Percentiles rank a stretch among this genome's conserved stretches.
Evolutionary conservation across 352 stramenopile genomes (phyloP).

Genomic region (Pythium aristosporum): DNA sequence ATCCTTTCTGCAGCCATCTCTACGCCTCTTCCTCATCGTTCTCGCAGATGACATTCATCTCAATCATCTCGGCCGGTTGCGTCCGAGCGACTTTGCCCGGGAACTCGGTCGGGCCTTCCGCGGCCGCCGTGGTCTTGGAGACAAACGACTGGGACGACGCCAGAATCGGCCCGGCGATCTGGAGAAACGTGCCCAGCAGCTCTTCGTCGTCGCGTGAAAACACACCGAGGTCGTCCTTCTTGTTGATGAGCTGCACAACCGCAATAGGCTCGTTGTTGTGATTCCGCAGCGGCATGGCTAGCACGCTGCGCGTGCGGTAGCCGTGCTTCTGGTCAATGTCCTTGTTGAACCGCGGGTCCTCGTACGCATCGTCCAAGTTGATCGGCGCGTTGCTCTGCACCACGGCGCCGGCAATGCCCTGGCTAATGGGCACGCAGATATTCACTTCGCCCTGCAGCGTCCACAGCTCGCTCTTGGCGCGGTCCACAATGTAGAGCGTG

Average conservation of each 20-base stretch:
- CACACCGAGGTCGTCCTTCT: constrained; percentile 59
- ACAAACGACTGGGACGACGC: constrained; percentile 82
- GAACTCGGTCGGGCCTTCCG: constrained; percentile 57
- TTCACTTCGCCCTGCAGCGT: constrained; percentile 88
- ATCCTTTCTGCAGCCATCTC: not conserved
- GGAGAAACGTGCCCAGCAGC: constrained; percentile 82
- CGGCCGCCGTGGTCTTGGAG: constrained; percentile 42
- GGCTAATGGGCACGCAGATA: constrained; percentile 84
- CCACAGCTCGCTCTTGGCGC: constrained; percentile 88
- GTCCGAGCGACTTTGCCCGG: constrained; percentile 45
- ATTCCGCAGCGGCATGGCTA: constrained; percentile 87
- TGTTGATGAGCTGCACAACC: constrained; percentile 90
- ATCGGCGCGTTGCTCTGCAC: constrained; percentile 67
- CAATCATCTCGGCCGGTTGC: constrained; percentile 45
- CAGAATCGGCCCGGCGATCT: constrained; percentile 87
- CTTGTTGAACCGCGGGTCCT: constrained; percentile 87
- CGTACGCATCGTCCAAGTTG: constrained; percentile 86
- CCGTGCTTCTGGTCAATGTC: constrained; percentile 87
- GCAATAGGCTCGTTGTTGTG: constrained; percentile 72
- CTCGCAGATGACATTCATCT: constrained; percentile 84
- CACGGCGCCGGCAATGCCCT: constrained; percentile 82
- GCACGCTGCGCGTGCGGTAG: constrained; percentile 84
- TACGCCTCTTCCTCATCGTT: constrained; percentile 73
- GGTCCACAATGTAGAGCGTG: constrained; percentile 92
- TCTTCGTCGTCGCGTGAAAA: constrained; percentile 89